Conservation (phyloP, 352 stramenopile genomes). For the Phytophthora chlamydospora region DNA sequence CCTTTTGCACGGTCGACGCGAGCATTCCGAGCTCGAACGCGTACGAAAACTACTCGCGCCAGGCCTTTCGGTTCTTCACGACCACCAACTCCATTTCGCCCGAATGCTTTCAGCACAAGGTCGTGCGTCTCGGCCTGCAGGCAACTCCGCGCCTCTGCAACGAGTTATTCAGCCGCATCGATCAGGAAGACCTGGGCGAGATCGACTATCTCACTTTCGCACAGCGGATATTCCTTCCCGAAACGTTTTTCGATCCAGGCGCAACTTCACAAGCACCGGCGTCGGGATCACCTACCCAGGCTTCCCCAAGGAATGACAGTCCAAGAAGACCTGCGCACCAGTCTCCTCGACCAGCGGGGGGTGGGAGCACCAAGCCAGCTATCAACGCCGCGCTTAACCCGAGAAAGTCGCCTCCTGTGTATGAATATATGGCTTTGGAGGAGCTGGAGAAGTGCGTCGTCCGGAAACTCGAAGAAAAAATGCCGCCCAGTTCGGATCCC, state of each 20-base stretch:
- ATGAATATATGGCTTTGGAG: conserved; percentile 59
- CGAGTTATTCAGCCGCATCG: conserved; percentile 64
- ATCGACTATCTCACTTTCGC: conserved; percentile 71
- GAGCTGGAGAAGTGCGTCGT: conserved; percentile 63
- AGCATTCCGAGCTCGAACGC: conserved; percentile 41
- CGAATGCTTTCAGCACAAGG: conserved; percentile 70
- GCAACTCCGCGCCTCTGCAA: conserved; percentile 50
- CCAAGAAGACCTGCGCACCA: not conserved
- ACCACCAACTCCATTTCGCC: conserved; percentile 75
- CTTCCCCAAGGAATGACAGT: not conserved
- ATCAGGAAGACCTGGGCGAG: conserved; percentile 69
- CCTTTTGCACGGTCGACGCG: conserved; percentile 51
- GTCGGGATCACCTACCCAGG: not conserved
- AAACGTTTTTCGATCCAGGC: conserved; percentile 38
- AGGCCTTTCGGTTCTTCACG: conserved; percentile 82
- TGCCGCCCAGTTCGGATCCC: conserved; percentile 51
- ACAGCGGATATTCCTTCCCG: conserved; percentile 61
- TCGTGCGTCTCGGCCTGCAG: conserved; percentile 62
- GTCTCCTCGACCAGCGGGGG: conserved; percentile 4
- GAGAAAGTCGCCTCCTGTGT: conserved; percentile 35
- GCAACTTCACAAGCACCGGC: not conserved
- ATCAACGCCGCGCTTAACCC: conserved; percentile 4
- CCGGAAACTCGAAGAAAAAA: conserved; percentile 66
- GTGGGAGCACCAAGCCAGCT: conserved; percentile 4
- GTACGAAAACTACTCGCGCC: conserved; percentile 67